Conservation (phyloP, 805 yeast species). For the Wickerhamomyces silvicola region DNA sequence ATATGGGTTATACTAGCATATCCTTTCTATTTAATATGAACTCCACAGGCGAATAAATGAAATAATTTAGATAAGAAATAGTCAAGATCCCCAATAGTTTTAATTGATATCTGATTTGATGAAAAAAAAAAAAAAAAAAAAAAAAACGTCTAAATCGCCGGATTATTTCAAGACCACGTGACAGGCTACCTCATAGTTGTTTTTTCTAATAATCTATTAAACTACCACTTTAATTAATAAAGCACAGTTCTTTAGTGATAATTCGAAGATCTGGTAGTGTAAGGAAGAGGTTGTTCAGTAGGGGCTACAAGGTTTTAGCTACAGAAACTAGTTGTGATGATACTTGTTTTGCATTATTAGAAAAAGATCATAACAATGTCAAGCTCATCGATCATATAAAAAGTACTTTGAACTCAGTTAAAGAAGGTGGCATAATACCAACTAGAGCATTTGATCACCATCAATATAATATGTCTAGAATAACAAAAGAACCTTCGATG, state of each 20-base stretch:
- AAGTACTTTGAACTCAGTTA: conserved; percentile 56
- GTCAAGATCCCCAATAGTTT: too few species aligned
- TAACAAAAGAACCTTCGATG: conserved; percentile 40
- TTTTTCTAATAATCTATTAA: too few species aligned
- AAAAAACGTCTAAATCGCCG: too few species aligned
- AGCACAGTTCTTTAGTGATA: background rate
- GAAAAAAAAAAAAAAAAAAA: too few species aligned
- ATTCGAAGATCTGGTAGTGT: background rate
- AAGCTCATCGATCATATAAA: conserved; percentile 52
- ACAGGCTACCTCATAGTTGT: too few species aligned
- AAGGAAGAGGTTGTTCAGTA: conserved; percentile 2
- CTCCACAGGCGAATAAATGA: too few species aligned
- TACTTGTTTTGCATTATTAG: conserved; percentile 77
- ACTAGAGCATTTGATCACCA: conserved; percentile 79
- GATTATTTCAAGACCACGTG: too few species aligned
- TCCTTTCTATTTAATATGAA: too few species aligned
- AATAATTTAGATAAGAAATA: too few species aligned
- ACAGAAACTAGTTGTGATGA: conserved; percentile 95
- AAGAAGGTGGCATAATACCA: conserved; percentile 83
- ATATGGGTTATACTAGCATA: too few species aligned
- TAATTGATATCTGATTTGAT: too few species aligned
- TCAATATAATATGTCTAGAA: conserved; percentile 45
- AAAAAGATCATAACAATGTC: conserved; percentile 31
- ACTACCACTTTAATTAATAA: background rate
- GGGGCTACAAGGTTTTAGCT: conserved; percentile 64